These are phyloP conservation scores for Penicillium macrosclerotiorum DNA, from an alignment of 495 filamentous ascomycete species.

Conservation along the genomic window DNA sequence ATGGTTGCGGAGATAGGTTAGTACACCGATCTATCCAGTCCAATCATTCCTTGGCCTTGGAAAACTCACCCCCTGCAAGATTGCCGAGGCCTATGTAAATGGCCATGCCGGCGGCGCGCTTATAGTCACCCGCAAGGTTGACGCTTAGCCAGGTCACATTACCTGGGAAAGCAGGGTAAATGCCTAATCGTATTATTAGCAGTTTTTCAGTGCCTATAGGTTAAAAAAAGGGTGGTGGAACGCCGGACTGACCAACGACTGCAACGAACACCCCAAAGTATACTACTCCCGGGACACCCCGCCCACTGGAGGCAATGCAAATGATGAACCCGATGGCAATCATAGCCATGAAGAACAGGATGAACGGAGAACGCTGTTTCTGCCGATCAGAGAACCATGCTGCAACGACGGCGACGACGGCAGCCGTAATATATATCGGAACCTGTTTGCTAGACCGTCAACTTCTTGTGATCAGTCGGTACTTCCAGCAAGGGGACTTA, in stretches of 20 bases:
- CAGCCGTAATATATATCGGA: constrained; percentile 62
- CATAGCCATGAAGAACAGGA: constrained; percentile 58
- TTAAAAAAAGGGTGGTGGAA: constrained; percentile 50
- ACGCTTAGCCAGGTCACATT: constrained; percentile 70
- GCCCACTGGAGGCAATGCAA: constrained; percentile 37
- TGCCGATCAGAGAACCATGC: constrained; percentile 60
- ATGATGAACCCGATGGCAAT: constrained; percentile 69
- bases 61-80: constrained; percentile 53
- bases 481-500: no score
- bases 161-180: constrained; percentile 53
- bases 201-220: no score
- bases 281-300: constrained; percentile 57
- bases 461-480: no score
- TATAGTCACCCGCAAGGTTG: constrained; percentile 70
- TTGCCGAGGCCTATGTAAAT: constrained; percentile 74
- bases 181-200: no score
- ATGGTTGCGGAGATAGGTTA: constrained; percentile 3
- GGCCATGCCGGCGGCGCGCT: constrained; percentile 71
- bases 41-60: neutral
- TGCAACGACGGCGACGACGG: constrained; percentile 54
- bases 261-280: constrained; percentile 76
- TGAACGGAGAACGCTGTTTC: constrained; percentile 60
- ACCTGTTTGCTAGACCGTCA: constrained; percentile 25
- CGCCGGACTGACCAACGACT: constrained; percentile 57
- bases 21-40: neutral